Base-by-base conservation (phyloP, 2,329 filamentous ascomycete genomes). In the Proliferodiscus dingleyae region DNA sequence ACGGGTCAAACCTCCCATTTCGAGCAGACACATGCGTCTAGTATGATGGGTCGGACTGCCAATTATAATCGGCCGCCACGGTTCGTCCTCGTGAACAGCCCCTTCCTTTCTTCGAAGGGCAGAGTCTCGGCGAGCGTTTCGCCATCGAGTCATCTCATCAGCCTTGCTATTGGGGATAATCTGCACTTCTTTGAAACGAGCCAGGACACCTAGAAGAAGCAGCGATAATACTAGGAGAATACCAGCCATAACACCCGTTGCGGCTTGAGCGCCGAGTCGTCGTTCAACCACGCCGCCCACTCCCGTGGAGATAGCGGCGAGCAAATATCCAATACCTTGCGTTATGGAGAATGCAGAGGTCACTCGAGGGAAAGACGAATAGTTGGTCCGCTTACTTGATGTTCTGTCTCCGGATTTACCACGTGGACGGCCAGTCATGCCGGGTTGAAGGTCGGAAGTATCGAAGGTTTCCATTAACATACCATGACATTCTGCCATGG, bases 401-500 rank as follows among this genome's bases (percentile, higher is more conserved):
- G 71, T 59, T 22, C 68, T 71, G 45, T 76, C 57, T 37, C 69
- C 68, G 34, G 72, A 73, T 13, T 66, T 63, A n/a, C 68, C 68
- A 22, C 66, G 69, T n/a, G 71, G 71, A 13, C 71, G 71, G 23
- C 77, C 77, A 5, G 75, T 85, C 71, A 85, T 83, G 9, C 83
- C 82, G 2, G 83, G 80, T 54, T 86, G 84, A 3, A 90, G 71
- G 62, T 90, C 87, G 32, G 83, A 87, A n/a, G 81, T 86, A 61
- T 90, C 87, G 62, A 84, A 90, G 0, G 81, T 83, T 60, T 89
- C 85, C 85, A 90, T 89, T 61, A 89, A 76, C 24, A 90, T 68
- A 1, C 85, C 84, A 52, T 84, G 79, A 64, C 85, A 89, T 64
- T 90, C 86, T 2, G 85, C 78, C 37, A 88, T 81, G 1, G 84